A percentile compares a stretch with the other conserved stretches of the same genome.
These are phyloP conservation scores for Fusarium nematophilum DNA, from an alignment of 2,329 filamentous ascomycete species.

Conservation along the genomic window DNA sequence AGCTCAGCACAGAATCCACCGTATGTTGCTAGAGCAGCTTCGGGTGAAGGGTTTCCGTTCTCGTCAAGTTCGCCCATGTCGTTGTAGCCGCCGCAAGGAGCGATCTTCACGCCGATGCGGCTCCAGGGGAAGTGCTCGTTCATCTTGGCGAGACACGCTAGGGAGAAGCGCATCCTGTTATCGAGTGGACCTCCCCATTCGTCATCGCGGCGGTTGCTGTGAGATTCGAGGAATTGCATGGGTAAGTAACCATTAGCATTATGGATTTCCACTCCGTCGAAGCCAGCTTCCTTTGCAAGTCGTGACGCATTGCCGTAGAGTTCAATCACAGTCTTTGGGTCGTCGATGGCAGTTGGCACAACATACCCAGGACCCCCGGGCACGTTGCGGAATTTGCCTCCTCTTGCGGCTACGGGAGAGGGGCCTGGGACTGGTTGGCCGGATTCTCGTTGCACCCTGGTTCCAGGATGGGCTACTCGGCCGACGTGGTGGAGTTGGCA, in stretches of 20 bases:
- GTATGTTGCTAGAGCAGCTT: constrained; percentile 1
- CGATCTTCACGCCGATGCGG: constrained; percentile 6
- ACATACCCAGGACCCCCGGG: constrained; percentile 5
- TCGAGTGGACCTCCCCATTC: constrained; percentile 61
- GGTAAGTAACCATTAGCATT: constrained; percentile 68
- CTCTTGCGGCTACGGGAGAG: constrained; percentile 1
- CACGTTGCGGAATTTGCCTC: constrained; percentile 10
- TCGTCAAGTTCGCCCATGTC: constrained; percentile 8
- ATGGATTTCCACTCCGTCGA: constrained; percentile 74
- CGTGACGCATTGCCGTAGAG: constrained; percentile 3
- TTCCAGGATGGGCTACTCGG: constrained; percentile 5
- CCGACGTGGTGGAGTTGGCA: constrained; percentile 9
- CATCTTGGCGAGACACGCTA: constrained; percentile 9
- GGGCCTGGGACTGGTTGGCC: constrained; percentile 4
- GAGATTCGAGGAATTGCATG: constrained; percentile 57
- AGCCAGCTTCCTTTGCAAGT: constrained; percentile 69
- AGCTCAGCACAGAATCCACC: constrained; percentile 3
- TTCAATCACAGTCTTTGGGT: neutral
- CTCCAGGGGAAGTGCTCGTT: constrained; percentile 5
- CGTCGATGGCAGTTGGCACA: neutral
- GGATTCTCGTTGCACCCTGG: neutral
- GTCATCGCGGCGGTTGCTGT: constrained; percentile 61
- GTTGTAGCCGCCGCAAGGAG: constrained; percentile 7
- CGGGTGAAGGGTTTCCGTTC: neutral
- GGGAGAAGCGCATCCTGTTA: constrained; percentile 59